Conservation (phyloP, 805 yeast genomes). For the Debaryomyces hansenii region DNA sequence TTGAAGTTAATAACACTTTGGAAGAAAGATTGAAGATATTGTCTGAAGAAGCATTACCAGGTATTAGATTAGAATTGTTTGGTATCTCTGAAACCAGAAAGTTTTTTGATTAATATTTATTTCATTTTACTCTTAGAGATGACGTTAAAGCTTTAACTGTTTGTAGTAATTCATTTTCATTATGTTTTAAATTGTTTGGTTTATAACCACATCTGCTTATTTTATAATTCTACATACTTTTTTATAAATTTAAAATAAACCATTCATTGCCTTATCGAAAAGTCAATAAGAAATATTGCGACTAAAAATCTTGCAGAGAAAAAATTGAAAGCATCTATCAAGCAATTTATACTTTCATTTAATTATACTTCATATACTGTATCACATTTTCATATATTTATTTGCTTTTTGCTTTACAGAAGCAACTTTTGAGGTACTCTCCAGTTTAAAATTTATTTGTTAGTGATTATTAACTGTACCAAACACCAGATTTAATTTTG, state of each 20-base stretch:
- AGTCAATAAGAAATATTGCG: background rate
- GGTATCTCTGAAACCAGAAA: constrained; percentile 84
- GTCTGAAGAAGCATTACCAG: constrained; percentile 85
- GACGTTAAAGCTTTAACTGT: background rate
- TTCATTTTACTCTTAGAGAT: background rate
- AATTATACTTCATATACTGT: no score
- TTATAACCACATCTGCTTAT: background rate
- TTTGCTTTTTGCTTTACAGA: no score
- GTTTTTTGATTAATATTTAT: constrained; percentile 68
- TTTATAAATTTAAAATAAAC: background rate
- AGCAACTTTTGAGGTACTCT: no score
- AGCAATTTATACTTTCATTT: no score
- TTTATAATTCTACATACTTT: constrained; percentile 3
- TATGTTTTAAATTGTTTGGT: background rate
- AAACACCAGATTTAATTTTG: no score
- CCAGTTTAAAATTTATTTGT: no score
- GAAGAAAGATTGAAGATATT: constrained; percentile 89
- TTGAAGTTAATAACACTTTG: constrained; percentile 87
- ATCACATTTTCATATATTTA: no score
- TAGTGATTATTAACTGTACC: no score
- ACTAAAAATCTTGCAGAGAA: background rate
- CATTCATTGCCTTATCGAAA: background rate
- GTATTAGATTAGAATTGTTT: constrained; percentile 84
- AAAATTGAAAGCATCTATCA: no score
- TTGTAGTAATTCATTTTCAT: background rate